Evolutionary conservation across 495 filamentous ascomycete genomes (phyloP), one percentile per base, ranked within the genome.

Genomic region (Neohortaea acidophila): DNA sequence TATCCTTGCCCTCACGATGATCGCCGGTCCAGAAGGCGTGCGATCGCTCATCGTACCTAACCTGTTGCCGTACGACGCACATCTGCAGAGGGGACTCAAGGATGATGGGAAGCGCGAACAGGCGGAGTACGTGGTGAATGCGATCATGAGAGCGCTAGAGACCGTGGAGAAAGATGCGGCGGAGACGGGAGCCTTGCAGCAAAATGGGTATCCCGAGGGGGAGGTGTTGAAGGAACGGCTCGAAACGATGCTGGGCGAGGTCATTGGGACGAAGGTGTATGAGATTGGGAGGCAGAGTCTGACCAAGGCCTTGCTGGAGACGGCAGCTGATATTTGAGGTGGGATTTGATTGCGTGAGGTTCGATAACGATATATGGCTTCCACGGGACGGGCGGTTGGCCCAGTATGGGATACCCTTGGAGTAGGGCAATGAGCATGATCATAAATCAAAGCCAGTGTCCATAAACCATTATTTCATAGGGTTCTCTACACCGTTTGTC

Each of bases 21-120:
- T 87, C 15, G 83, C 83, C 10, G 85, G 85, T 0, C 47, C 70
- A 0, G 83, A 89, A 40, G 75, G 77, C 12, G 71, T 94, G n/a
- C 74, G 79, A 4, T 67, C 78, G 21, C 65, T 94, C 13, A 67
- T 96, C 11, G 51, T 96, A 5, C 82, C 81, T 4, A 91, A 87
- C 51, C 59, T 94, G 11, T 76, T 69, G 43, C 62, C 77, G 3
- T 92, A 86, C 50, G 81, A 89, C 38, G 66, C 64, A 0, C 34
- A 45, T 26, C 61, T 94, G 12, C 64, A 70, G 39, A 78, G 80
- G 13, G 81, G 41, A 0, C 12, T 56, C 12, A 49, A 41, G 9
- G 59, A 63, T 40, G 37, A 43, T 15, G 33, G 20, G 22, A 55
- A 57, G 31, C 33, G 33, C 15, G 46, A 51, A 36, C 52, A 54